Conservation (phyloP, 192 early-diverging fungal genomes). For the Coemansia javaensis region DNA sequence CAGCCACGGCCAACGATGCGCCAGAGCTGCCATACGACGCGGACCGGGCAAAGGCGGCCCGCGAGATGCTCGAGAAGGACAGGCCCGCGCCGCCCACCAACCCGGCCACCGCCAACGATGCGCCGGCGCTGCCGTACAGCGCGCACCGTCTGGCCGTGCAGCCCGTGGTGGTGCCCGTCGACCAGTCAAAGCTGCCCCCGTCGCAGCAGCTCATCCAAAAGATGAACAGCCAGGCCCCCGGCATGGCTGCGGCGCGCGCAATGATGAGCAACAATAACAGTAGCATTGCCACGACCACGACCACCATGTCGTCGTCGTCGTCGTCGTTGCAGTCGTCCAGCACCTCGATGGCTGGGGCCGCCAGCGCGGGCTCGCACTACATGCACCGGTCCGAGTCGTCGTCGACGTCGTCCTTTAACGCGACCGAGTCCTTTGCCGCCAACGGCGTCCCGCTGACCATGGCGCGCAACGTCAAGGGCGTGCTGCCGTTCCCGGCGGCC, state of each 20-base stretch:
- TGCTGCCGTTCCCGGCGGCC: background rate
- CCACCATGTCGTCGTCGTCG: background rate
- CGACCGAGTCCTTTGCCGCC: too few species aligned
- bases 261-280: slow-evolving; percentile 2
- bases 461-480: slow-evolving; percentile 8
- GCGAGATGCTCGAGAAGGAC: background rate
- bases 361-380: too few species aligned
- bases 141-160: background rate
- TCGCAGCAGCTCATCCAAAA: slow-evolving; percentile 22
- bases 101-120: slow-evolving; percentile 4
- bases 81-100: slow-evolving; percentile 1
- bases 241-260: background rate
- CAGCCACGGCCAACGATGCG: slow-evolving; percentile 22
- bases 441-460: slow-evolving; percentile 1
- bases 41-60: background rate
- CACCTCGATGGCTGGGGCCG: too few species aligned
- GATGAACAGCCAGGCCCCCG: slow-evolving; percentile 13
- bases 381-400: background rate
- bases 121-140: slow-evolving; percentile 16
- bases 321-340: background rate
- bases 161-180: slow-evolving; percentile 5
- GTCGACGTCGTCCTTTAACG: background rate
- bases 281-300: background rate
- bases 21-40: slow-evolving; percentile 24
- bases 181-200: slow-evolving; percentile 15